Conservation (phyloP, 2,329 filamentous ascomycete species). For the Aspergillus sp. region DNA sequence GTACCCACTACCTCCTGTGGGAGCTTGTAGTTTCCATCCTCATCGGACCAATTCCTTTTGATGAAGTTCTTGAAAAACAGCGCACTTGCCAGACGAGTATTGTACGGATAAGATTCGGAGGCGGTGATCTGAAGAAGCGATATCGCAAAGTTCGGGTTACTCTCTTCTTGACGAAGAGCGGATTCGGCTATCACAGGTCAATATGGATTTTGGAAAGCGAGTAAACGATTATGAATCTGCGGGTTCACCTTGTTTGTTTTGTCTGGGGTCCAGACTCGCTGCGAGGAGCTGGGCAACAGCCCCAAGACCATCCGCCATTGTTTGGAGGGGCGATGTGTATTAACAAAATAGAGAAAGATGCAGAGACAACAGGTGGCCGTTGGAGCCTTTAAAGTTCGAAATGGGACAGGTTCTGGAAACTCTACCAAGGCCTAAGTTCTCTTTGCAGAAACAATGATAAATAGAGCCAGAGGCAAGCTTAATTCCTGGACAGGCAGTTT, state of each 20-base stretch:
- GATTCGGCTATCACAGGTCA: conserved; percentile 65
- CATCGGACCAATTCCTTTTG: conserved; percentile 90
- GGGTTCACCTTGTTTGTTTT: conserved; percentile 80
- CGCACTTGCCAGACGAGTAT: conserved; percentile 81
- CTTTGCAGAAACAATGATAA: conserved; percentile 5
- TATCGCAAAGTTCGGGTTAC: conserved; percentile 84
- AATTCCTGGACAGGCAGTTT: conserved; percentile 34
- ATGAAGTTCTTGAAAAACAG: conserved; percentile 99
- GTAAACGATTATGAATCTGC: no score
- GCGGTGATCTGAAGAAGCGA: conserved; percentile 87
- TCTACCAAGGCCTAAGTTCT: background rate
- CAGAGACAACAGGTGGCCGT: background rate
- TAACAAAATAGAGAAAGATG: background rate
- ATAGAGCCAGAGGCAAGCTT: conserved; percentile 21
- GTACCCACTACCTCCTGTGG: conserved; percentile 76
- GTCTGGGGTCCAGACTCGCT: conserved; percentile 81
- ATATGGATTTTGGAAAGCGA: background rate
- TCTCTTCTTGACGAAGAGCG: conserved; percentile 74
- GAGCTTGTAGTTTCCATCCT: conserved; percentile 91
- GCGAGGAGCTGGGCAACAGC: conserved; percentile 79
- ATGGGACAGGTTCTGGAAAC: conserved; percentile 4
- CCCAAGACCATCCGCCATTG: conserved; percentile 63
- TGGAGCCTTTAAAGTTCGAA: background rate
- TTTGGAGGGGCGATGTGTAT: conserved; percentile 20
- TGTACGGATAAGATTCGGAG: conserved; percentile 67